Evolutionary conservation across 2,329 filamentous ascomycete genomes (phyloP).

Genomic region (Calcarisporium arbuscula): DNA sequence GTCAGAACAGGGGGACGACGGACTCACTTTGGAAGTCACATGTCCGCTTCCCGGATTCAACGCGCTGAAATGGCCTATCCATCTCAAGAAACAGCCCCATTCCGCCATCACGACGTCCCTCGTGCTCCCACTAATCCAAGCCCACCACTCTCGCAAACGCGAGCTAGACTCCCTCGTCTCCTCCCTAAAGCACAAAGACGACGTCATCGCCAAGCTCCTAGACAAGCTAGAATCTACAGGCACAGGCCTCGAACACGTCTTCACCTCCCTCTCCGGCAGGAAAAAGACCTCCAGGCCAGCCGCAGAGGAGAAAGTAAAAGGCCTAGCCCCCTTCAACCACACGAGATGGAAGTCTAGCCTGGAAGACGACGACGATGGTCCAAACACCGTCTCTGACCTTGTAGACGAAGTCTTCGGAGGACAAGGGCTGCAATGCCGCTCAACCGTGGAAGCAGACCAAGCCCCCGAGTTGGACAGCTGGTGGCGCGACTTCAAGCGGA

Average conservation of each 20-base stretch:
- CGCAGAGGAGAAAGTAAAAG: slow-evolving; percentile 44
- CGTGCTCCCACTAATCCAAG: slow-evolving; percentile 45
- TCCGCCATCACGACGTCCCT: slow-evolving; percentile 40
- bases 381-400: slow-evolving; percentile 29
- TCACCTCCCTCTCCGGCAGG: slow-evolving; percentile 42
- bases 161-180: slow-evolving; percentile 38
- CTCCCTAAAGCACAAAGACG: slow-evolving; percentile 44
- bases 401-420: slow-evolving; percentile 35
- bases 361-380: slow-evolving; percentile 14
- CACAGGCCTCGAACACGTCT: slow-evolving; percentile 46
- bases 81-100: slow-evolving; percentile 40
- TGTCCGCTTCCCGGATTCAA: slow-evolving; percentile 59
- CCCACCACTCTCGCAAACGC: slow-evolving; percentile 31
- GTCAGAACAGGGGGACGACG: slow-evolving; percentile 29
- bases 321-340: slow-evolving; percentile 42
- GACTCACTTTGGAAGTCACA: slow-evolving; percentile 47
- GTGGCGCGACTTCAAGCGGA: slow-evolving; percentile 39
- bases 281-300: slow-evolving; percentile 36
- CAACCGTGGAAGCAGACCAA: slow-evolving; percentile 22
- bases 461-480: slow-evolving; percentile 37
- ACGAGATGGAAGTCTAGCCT: slow-evolving; percentile 29
- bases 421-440: slow-evolving; percentile 22
- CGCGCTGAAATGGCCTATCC: slow-evolving; percentile 59
- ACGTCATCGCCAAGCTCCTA: slow-evolving; percentile 40
- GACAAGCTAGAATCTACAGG: slow-evolving; percentile 50